Conservation (phyloP, 805 yeast genomes). For the Candida odintsovae region DNA sequence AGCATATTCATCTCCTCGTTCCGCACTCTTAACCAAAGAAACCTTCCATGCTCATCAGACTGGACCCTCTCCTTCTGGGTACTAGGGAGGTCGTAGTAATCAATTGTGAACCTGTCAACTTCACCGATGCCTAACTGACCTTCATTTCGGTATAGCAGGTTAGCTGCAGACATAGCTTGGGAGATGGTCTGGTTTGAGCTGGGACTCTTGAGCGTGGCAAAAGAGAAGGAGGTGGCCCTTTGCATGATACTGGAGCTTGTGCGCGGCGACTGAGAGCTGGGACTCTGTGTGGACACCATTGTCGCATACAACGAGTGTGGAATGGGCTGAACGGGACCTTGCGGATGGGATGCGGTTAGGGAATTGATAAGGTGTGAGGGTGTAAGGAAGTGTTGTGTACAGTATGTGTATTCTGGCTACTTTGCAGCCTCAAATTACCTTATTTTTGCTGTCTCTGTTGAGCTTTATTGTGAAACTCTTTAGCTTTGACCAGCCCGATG, state of each 20-base stretch:
- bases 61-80: not conserved
- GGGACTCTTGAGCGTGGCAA: not conserved
- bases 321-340: no score
- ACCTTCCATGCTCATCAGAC: constrained; percentile 11
- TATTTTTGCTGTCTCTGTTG: no score
- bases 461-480: no score
- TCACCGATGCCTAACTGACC: constrained; percentile 17
- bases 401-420: no score
- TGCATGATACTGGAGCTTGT: not conserved
- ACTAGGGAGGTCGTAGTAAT: not conserved
- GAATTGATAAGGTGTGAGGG: no score
- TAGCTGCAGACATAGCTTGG: not conserved
- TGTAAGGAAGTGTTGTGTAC: no score
- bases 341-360: no score
- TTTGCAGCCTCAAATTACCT: no score
- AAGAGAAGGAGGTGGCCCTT: not conserved
- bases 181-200: not conserved
- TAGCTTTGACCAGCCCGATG: no score
- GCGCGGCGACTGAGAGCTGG: not conserved
- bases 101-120: constrained; percentile 12
- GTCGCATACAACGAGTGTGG: not conserved
- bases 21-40: constrained; percentile 48
- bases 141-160: constrained; percentile 9
- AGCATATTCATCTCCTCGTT: constrained; percentile 69
- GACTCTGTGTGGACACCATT: not conserved